A percentile compares a stretch with the other conserved stretches of the same genome.
Evolutionary conservation across 2,329 filamentous ascomycete genomes (phyloP).

Genomic region (Magnaporthales sp.): DNA sequence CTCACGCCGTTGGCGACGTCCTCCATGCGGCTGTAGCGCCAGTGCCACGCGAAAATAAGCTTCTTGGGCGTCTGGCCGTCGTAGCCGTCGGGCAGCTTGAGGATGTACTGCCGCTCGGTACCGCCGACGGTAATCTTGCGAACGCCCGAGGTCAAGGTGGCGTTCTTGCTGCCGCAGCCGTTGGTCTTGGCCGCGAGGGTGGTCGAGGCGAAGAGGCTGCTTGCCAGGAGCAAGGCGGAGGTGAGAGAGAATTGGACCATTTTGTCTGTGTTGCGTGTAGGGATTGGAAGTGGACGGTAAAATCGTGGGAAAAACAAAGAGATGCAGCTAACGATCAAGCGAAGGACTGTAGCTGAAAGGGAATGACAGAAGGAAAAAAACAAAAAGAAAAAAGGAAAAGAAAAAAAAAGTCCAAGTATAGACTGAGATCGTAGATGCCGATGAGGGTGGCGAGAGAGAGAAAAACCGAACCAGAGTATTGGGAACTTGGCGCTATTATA

Average conservation of each 20-base stretch:
- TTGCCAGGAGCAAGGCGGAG: neutral
- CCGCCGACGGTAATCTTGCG: neutral
- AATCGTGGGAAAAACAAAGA: neutral
- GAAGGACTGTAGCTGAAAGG: neutral
- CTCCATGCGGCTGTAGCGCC: conserved; percentile 27
- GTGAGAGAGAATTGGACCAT: neutral
- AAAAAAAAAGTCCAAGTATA: neutral
- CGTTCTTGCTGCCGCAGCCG: conserved; percentile 1
- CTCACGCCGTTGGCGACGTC: conserved; percentile 23
- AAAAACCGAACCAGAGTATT: neutral
- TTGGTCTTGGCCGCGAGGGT: neutral
- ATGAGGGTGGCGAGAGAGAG: neutral
- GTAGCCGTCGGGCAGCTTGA: neutral
- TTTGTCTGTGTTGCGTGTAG: neutral
- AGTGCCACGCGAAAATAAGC: conserved; percentile 34
- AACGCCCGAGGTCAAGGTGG: neutral
- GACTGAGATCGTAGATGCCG: neutral
- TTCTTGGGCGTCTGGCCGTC: conserved; percentile 4
- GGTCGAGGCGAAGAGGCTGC: neutral
- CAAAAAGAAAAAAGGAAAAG: neutral
- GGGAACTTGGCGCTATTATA: neutral
- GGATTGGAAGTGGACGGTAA: neutral
- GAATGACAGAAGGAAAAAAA: neutral
- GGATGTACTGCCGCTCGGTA: conserved; percentile 1
- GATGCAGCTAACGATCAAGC: neutral